Percentiles rank a stretch among this genome's conserved stretches.
Evolutionary conservation across 805 yeast species (phyloP).

Genomic region (Cyberlindnera xylosilytica): DNA sequence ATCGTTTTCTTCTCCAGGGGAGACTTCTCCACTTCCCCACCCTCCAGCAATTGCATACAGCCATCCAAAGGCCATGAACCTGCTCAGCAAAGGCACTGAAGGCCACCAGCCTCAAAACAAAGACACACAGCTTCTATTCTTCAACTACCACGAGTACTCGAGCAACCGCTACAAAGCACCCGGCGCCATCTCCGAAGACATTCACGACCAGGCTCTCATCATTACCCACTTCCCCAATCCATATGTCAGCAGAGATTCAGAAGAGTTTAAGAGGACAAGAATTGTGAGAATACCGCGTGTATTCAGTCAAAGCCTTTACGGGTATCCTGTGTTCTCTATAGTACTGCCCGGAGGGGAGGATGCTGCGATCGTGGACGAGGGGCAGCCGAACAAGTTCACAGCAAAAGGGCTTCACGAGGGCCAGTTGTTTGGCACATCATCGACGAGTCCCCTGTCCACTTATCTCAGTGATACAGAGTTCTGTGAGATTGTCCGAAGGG

Average conservation of each 20-base stretch:
- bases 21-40: too few species aligned
- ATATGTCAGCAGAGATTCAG: conserved; percentile 35
- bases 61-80: too few species aligned
- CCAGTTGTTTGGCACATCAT: conserved; percentile 48
- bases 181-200: conserved; percentile 22
- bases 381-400: conserved; percentile 1
- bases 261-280: conserved; percentile 39
- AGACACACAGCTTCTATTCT: conserved; percentile 36
- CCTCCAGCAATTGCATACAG: too few species aligned
- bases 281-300: conserved; percentile 64
- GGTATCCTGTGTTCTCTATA: conserved; percentile 54
- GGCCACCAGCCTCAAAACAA: background rate
- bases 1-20: too few species aligned
- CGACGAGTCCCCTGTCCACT: conserved; percentile 47
- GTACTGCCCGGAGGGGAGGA: conserved; percentile 59
- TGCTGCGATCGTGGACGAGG: conserved; percentile 46
- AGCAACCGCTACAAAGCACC: conserved; percentile 32
- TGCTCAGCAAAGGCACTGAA: conserved; percentile 17
- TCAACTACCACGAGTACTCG: conserved; percentile 66
- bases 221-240: conserved; percentile 68
- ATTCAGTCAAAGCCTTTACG: conserved; percentile 33
- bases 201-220: conserved; percentile 37
- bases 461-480: conserved; percentile 40
- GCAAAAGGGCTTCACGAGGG: conserved; percentile 39
- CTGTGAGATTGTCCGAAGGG: conserved; percentile 34